Evolutionary conservation across 495 filamentous ascomycete genomes (phyloP), one percentile per base, ranked within the genome.

Genomic region (Astrothelium macrocarpum): DNA sequence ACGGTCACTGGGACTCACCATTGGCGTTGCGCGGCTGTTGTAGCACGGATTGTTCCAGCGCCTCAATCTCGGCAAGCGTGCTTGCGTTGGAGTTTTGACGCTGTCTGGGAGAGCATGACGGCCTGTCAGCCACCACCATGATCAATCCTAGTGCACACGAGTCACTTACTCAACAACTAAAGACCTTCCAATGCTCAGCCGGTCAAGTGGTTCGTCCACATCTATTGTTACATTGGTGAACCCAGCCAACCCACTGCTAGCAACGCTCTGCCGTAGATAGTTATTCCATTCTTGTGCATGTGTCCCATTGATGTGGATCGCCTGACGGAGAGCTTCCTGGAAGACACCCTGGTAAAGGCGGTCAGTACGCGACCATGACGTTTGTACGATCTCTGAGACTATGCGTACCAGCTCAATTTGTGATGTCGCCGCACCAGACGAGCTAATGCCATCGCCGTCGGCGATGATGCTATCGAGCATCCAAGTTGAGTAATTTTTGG

Each of bases 391-490:
- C 14, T 49, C 20, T 20, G 12, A 20, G 45, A 49, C 11, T 49
- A 49, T 49, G 45, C 45, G 20, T 49, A 18, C 45, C 45, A 49
- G 45, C 45, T 49, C 45, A 23, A 49, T 49, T 18, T 49, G 45
- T 49, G 45, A 49, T 18, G 45, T 49, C 20, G 45, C 45, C 5
- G 45, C 45, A 23, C 45, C 45, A 23, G 45, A 49, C 14, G 45
- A 49, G 45, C 45, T 18, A 49, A 49, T 49, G 12, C 45, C 45
- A 23, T 20, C 20, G 5, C 45, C 45, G 20, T 49, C 20, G 45
- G 45, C 45, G 20, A 49, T 49, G 20, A 49, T 49, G 45, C 45
- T 49, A 49, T 49, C 45, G 20, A 49, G 45, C 45, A 49, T 49
- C 45, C 45, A 49, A 16, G 45, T 49, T 49, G 45, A 49, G n/a